phyloP scores from a whole-genome alignment of 495 filamentous ascomycete genomes.

The Melanomma pulvis-pyrius region DNA sequence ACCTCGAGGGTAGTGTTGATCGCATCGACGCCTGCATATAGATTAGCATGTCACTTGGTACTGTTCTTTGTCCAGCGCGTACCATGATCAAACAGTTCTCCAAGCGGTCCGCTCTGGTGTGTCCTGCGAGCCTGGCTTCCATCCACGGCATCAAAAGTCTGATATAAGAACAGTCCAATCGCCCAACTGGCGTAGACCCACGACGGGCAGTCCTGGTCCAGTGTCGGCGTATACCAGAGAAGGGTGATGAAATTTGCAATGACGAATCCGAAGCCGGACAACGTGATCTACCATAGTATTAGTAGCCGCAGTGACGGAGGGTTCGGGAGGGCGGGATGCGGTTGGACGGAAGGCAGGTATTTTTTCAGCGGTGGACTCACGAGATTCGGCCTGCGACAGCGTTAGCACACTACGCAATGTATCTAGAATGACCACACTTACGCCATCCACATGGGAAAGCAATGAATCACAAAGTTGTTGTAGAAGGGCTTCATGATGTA shows the following conservation, averaged over 20 bases:
- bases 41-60: conserved; percentile 16
- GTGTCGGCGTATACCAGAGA: conserved; percentile 92
- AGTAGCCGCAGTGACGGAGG: not conserved
- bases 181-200: conserved; percentile 97
- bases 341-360: not conserved
- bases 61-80: conserved; percentile 33
- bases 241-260: conserved; percentile 88
- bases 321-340: not conserved
- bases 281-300: conserved; percentile 66
- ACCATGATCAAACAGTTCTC: conserved; percentile 97
- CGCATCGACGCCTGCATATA: conserved; percentile 76
- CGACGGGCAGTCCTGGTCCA: conserved; percentile 87
- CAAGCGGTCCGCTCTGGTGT: conserved; percentile 86
- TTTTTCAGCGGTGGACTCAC: conserved; percentile 52
- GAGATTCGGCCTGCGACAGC: conserved; percentile 58
- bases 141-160: conserved; percentile 98
- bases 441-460: conserved; percentile 96
- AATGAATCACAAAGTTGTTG: conserved; percentile 87
- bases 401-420: conserved; percentile 25
- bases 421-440: conserved; percentile 48
- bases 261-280: conserved; percentile 90
- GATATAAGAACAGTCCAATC: conserved; percentile 88
- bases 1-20: conserved; percentile 94
- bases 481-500: conserved; percentile 98
- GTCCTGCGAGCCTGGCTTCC: conserved; percentile 93